Conservation (phyloP, 164 flowering plant genomes). For the Sedum album region DNA sequence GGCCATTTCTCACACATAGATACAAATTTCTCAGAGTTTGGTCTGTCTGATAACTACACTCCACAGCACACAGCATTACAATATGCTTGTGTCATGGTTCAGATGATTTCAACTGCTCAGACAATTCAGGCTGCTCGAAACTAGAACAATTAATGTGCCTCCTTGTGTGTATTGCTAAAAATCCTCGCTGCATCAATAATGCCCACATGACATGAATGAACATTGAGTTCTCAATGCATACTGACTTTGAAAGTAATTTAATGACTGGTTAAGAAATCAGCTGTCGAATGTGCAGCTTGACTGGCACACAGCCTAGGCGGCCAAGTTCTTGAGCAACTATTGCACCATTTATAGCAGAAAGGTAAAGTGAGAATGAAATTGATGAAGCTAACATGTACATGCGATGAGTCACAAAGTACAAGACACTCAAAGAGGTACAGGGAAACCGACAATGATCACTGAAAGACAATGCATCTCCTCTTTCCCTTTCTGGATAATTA, state of each 20-base stretch:
- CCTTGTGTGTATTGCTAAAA: neutral
- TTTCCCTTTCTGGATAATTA: constrained; percentile 1
- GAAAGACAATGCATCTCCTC: neutral
- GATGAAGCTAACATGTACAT: neutral
- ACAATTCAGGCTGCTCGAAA: constrained; percentile 36
- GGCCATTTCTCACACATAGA: constrained; percentile 77
- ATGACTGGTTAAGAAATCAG: neutral
- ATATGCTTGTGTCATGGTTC: constrained; percentile 65
- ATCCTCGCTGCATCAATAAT: neutral
- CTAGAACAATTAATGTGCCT: constrained; percentile 12
- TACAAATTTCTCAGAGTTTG: constrained; percentile 64
- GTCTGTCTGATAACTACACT: constrained; percentile 63
- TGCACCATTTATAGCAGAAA: too few relatives aligned
- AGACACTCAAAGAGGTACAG: neutral
- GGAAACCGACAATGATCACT: neutral
- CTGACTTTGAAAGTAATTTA: neutral
- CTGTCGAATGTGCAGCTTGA: too few relatives aligned
- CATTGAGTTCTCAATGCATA: too few relatives aligned
- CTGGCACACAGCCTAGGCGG: too few relatives aligned
- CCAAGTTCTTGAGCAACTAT: too few relatives aligned
- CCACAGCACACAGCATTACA: constrained; percentile 82
- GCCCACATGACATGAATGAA: too few relatives aligned
- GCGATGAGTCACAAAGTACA: neutral
- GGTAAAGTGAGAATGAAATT: neutral
- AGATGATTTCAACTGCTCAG: constrained; percentile 60